A percentile compares a stretch with the other conserved stretches of the same genome.
Evolutionary conservation across 164 flowering plant species (phyloP).

Genomic region (Aristolochia contorta): DNA sequence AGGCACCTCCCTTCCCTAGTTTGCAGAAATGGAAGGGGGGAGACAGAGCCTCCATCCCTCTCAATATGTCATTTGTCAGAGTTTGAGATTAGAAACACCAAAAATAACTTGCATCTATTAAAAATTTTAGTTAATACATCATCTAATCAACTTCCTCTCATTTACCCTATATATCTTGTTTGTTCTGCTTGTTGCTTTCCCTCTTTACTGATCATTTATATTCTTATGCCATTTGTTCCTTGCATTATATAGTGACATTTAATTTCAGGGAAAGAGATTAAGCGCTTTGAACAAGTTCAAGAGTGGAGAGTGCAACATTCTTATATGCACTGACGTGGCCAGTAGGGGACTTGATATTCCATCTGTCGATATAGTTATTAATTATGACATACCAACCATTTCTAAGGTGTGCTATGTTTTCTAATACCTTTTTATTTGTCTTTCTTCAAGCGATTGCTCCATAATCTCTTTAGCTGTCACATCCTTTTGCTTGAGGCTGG

Average conservation of each 20-base stretch:
- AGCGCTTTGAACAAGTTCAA: conserved; percentile 86
- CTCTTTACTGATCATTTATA: neutral
- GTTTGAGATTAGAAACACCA: too few species aligned
- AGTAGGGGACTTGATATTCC: conserved; percentile 98
- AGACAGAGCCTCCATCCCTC: too few species aligned
- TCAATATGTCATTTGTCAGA: too few species aligned
- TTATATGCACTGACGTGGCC: conserved; percentile 90
- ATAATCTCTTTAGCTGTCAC: neutral
- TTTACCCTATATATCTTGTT: neutral
- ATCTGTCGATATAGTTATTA: conserved; percentile 85
- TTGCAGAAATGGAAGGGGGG: too few species aligned
- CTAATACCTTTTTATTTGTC: neutral
- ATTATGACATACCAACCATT: conserved; percentile 80
- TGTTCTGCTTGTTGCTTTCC: neutral
- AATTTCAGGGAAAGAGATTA: conserved; percentile 64
- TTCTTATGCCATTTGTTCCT: neutral
- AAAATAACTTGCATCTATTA: too few species aligned
- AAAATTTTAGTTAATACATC: too few species aligned
- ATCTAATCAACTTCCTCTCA: too few species aligned
- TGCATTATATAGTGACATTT: neutral
- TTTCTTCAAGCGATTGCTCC: neutral
- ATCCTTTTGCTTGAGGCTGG: neutral
- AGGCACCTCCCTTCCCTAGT: too few species aligned
- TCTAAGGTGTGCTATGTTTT: conserved; percentile 53
- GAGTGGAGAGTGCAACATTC: conserved; percentile 82